These are phyloP conservation scores for Lippia alba DNA, from an alignment of 305 asterid genomes.

Conservation along the genomic window DNA sequence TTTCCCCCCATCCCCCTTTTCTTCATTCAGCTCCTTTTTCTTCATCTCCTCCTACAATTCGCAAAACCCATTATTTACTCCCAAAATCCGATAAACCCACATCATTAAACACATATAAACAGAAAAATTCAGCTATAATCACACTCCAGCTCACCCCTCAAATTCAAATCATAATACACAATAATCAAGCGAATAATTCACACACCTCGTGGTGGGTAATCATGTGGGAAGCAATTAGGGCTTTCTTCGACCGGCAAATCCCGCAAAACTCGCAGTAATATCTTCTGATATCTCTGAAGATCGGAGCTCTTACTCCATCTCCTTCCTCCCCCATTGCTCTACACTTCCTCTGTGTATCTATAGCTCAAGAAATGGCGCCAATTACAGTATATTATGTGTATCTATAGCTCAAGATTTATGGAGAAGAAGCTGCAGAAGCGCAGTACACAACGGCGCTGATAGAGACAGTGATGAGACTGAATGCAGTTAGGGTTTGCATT, in stretches of 20 bases:
- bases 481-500: too few species aligned
- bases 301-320: slow-evolving; percentile 35
- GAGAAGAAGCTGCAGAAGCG: too few species aligned
- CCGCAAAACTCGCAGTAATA: slow-evolving; percentile 88
- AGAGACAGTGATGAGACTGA: too few species aligned
- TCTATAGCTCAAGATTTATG: too few species aligned
- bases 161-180: neutral
- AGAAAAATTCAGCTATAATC: neutral
- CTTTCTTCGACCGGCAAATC: slow-evolving; percentile 81
- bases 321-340: slow-evolving; percentile 36
- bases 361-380: too few species aligned
- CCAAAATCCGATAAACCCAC: neutral
- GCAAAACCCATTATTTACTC: neutral
- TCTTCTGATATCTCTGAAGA: slow-evolving; percentile 74
- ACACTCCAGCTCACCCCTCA: neutral
- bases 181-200: neutral
- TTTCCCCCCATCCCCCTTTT: slow-evolving; percentile 35
- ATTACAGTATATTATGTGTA: too few species aligned
- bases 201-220: slow-evolving; percentile 62
- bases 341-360: too few species aligned
- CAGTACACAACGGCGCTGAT: too few species aligned
- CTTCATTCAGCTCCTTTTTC: slow-evolving; percentile 46
- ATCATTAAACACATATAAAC: neutral
- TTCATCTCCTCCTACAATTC: slow-evolving; percentile 54
- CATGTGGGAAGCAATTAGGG: slow-evolving; percentile 70